Evolutionary conservation across 2,329 filamentous ascomycete species (phyloP), one percentile per base, ranked within the genome.

Genomic region (Neurospora sp.): DNA sequence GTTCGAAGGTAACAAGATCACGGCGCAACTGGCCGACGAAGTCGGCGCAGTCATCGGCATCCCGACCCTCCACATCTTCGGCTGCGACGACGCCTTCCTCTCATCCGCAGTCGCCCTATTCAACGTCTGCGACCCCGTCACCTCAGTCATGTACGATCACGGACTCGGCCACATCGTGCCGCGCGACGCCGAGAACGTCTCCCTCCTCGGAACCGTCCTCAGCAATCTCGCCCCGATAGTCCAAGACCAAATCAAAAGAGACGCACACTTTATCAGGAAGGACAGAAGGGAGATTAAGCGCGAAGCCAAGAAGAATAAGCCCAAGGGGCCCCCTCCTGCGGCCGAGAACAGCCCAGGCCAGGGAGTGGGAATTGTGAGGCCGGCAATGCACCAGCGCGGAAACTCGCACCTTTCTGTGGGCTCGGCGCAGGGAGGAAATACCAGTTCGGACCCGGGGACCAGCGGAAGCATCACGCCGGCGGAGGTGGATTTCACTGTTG

Each of bases 141-240:
- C 75, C 1, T 82, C 83, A 0, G 74, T 78, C 28, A 77, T 86
- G 69, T 85, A 84, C 69, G 84, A 86, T 74, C 83, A 84, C 71
- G 83, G 83, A 15, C 82, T 84, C 67, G 84, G 83, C 0, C 84
- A 86, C 74, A 82, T 82, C 6, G 79, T 86, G 10, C 84, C 84
- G 0, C 76, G 82, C 68, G 79, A 79, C 41, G 71, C 71, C 3
- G 75, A 74, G 67, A 76, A 73, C 33, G 73, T 76, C 2, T 71
- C 72, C 38, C 70, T 75, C 66, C 70, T 78, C 1, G 74, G 72
- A 15, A 73, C 76, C 19, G 70, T 76, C 8, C 71, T 79, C 6
- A 43, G 69, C 12, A 41, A 70, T 1, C 4, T 74, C 11, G 68
- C 74, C 11, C 71, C 72, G 36, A 68, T 66, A 23, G 41, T 74